Base-by-base conservation (phyloP, 768 basidiomycete genomes). In the Imleria badia region DNA sequence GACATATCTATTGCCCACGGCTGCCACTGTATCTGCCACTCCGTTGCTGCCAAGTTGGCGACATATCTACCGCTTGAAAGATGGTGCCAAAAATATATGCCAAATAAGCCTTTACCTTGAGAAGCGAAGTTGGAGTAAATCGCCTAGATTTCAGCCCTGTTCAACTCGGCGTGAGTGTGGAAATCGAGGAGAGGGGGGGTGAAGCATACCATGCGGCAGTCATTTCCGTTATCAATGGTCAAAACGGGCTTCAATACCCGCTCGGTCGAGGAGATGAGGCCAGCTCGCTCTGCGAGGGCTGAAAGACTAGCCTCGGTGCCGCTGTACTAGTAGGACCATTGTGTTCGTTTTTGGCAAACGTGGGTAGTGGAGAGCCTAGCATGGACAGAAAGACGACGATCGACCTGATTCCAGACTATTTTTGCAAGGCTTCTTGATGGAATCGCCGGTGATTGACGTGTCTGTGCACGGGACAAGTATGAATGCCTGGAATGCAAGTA, bases 181-280 rank as follows among this genome's bases (percentile, higher is more conserved):
- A 39, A 19, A 40, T 33, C 9, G 34, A 17, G 51, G 19, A 40
- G 29, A 34, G 14, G 4, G 30, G 30, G 40, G 33, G 31, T 52
- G 38, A n/a, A 44, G 19, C 8, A 31, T 39, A 36, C 46, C 63
- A 62, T 57, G 60, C 51, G 59, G 55, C 22, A 39, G 35, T 60
- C 60, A 67, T 67, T 58, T 67, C 66, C 66, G 66, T 56, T 69
- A 67, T 67, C 65, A 26, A 8, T 54, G 33, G 39, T 26, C 55
- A 46, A 15, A 46, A 35, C 29, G 36, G 22, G 19, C 42, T 33
- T 52, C 54, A 26, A 51, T 53, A n/a, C 35, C 35, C 35, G 33
- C 43, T n/a, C 7, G 33, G 38, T 13, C 4, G 33, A 40, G 17
- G 31, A 6, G 9, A 35, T 38, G 33, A 31, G 19, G 26, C 39